phyloP scores from a whole-genome alignment of 1,139 yeast genomes.

The Kurtzmaniella natalensis region DNA sequence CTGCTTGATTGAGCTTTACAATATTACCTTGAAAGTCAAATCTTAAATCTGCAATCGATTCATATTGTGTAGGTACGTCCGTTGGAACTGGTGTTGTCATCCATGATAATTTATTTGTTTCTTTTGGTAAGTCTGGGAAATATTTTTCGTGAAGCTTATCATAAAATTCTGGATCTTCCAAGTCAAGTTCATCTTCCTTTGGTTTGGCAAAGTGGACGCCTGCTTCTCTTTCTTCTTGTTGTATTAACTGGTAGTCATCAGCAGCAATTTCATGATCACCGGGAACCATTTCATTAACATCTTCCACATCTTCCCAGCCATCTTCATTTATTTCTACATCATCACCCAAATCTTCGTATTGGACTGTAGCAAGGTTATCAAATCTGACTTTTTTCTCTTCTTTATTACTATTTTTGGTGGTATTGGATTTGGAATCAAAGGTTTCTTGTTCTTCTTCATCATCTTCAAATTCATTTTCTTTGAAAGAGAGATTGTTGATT shows the following conservation, averaged over 20 bases:
- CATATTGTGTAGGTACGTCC: conserved; percentile 45
- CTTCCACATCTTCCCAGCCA: conserved; percentile 40
- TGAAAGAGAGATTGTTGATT: conserved; percentile 11
- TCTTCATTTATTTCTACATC: conserved; percentile 29
- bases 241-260: conserved; percentile 40
- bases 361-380: conserved; percentile 36
- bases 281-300: conserved; percentile 27
- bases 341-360: conserved; percentile 32
- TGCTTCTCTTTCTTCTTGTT: conserved; percentile 23
- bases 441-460: conserved; percentile 2
- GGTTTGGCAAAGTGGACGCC: conserved; percentile 66
- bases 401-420: too few relatives aligned
- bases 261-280: conserved; percentile 29
- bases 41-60: conserved; percentile 65
- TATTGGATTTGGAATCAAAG: too few relatives aligned
- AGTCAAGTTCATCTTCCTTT: conserved; percentile 41
- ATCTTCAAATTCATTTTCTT: conserved; percentile 10
- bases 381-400: conserved; percentile 35
- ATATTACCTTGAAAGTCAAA: conserved; percentile 86
- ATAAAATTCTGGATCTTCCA: conserved; percentile 73
- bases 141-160: conserved; percentile 78
- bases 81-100: conserved; percentile 65
- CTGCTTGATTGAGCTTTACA: conserved; percentile 42
- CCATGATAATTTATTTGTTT: conserved; percentile 83
- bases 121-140: conserved; percentile 85